Base-by-base conservation (phyloP, 192 early-diverging fungal genomes). In the Rhizophlyctis rosea region DNA sequence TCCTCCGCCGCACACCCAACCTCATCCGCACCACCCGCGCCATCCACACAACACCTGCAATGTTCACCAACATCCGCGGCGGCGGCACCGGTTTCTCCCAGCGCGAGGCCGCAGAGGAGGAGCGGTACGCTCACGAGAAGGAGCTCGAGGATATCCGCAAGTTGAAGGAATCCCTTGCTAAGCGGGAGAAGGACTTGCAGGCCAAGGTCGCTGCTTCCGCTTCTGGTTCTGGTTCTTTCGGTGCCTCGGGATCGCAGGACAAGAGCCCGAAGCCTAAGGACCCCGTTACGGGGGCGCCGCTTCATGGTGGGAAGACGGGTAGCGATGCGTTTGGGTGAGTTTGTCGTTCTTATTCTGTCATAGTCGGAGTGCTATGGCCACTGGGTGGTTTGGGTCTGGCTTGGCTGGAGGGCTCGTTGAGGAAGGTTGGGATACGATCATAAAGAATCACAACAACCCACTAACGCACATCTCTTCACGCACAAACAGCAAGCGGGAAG, bases 401-500 rank as follows among this genome's bases (percentile, higher is more conserved):
- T n/a, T n/a, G n/a, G n/a, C n/a, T n/a, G n/a, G n/a, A n/a, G n/a
- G n/a, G n/a, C n/a, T n/a, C n/a, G n/a, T n/a, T n/a, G n/a, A n/a
- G n/a, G n/a, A n/a, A n/a, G n/a, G n/a, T n/a, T n/a, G n/a, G n/a
- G n/a, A n/a, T n/a, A n/a, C n/a, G n/a, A n/a, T n/a, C n/a, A n/a
- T n/a, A n/a, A n/a, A n/a, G n/a, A n/a, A n/a, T n/a, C n/a, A n/a
- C n/a, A n/a, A n/a, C n/a, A n/a, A n/a, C n/a, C n/a, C n/a, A n/a
- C n/a, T n/a, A n/a, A n/a, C n/a, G n/a, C n/a, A n/a, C n/a, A n/a
- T n/a, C n/a, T n/a, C n/a, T n/a, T n/a, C n/a, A n/a, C n/a, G n/a
- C n/a, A n/a, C n/a, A n/a, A n/a, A 34, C 34, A 67, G 65, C 57
- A 60, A 61, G 34, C 31, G 66, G 11, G 66, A 68, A 32, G 34